A percentile compares a stretch with the other conserved stretches of the same genome.
These are phyloP conservation scores for Pleomassaria siparia DNA, from an alignment of 2,329 filamentous ascomycete genomes.

Conservation along the genomic window DNA sequence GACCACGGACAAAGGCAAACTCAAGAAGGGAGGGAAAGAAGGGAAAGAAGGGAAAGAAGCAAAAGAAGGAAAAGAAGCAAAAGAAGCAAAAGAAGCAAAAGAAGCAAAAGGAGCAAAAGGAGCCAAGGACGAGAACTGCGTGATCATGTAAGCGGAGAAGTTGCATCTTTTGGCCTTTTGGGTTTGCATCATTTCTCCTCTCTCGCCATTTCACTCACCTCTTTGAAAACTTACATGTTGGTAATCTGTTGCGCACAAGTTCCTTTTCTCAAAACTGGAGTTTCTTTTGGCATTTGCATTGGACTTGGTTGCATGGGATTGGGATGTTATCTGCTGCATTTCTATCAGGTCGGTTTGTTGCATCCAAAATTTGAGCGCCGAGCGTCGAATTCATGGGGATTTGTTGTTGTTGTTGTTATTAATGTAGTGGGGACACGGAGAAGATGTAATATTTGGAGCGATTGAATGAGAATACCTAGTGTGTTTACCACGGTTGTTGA, in stretches of 20 bases:
- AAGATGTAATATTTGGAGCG: constrained; percentile 6
- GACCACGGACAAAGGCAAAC: constrained; percentile 27
- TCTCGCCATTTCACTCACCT: constrained; percentile 1
- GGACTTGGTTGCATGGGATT: not conserved
- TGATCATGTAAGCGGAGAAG: constrained; percentile 37
- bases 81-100: constrained; percentile 26
- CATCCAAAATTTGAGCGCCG: constrained; percentile 1
- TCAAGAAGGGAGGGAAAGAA: constrained; percentile 29
- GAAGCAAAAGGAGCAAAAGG: constrained; percentile 21
- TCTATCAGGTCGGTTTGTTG: constrained; percentile 1
- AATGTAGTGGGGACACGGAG: no score
- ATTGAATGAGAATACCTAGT: constrained; percentile 8
- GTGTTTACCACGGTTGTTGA: constrained; percentile 23
- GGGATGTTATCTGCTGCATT: constrained; percentile 3
- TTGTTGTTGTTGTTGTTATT: no score
- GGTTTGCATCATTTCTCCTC: constrained; percentile 8
- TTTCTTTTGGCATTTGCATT: constrained; percentile 13
- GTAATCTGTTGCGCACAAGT: not conserved
- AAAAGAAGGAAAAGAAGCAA: constrained; percentile 35
- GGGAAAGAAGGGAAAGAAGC: constrained; percentile 16
- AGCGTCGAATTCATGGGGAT: no score
- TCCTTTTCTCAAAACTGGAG: constrained; percentile 3
- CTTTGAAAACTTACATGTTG: constrained; percentile 2
- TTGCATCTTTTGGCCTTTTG: constrained; percentile 2
- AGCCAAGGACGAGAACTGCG: constrained; percentile 37